Percentiles rank a stretch among this genome's conserved stretches.
phyloP scores from a whole-genome alignment of 192 early-diverging fungal genomes.

The Chytriomyces sp. region DNA sequence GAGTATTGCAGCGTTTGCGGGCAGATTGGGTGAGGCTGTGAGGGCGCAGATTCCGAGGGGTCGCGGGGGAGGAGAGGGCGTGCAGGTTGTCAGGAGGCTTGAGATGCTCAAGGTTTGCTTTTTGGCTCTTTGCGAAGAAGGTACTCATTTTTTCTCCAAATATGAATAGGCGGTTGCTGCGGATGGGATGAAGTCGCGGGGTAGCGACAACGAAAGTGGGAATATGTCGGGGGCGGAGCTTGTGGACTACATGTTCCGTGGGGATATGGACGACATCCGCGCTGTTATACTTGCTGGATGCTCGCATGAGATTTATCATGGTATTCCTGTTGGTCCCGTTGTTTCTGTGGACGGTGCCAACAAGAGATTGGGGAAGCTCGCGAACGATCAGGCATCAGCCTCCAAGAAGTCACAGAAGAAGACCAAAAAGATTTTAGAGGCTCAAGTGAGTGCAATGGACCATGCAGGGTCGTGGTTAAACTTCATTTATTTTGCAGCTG shows the following conservation, averaged over 20 bases:
- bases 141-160: not conserved
- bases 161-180: not conserved
- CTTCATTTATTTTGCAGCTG: too few species aligned
- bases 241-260: not conserved
- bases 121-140: not conserved
- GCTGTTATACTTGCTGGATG: constrained; percentile 5
- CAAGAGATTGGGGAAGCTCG: not conserved
- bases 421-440: not conserved
- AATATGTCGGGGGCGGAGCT: not conserved
- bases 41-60: not conserved
- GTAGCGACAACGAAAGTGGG: not conserved
- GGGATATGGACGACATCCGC: not conserved
- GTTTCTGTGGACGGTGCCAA: not conserved
- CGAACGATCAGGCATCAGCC: not conserved
- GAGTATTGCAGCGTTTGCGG: not conserved
- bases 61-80: not conserved
- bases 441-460: not conserved
- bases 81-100: not conserved
- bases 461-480: too few species aligned
- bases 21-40: constrained; percentile 2
- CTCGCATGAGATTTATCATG: constrained; percentile 17
- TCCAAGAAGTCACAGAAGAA: not conserved
- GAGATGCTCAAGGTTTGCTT: constrained; percentile 6
- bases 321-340: not conserved
- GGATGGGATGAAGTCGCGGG: not conserved